Evolutionary conservation across 1,139 yeast species (phyloP).

Genomic region (Debaryomycetaceae sp.): DNA sequence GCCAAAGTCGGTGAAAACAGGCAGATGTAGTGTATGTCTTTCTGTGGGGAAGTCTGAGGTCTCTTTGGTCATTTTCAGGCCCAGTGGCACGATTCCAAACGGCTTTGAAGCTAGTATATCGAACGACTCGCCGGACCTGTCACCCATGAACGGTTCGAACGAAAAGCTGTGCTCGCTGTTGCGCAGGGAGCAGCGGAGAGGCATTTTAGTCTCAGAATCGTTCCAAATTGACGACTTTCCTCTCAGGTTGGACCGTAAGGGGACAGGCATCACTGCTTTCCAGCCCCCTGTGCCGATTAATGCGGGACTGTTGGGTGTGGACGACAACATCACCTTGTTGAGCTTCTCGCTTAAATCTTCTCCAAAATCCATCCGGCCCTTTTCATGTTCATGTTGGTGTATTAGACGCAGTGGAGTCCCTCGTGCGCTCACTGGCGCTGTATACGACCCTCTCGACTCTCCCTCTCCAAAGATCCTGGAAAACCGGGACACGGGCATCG

Average conservation of each 20-base stretch:
- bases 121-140: neutral
- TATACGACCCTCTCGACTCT: neutral
- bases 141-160: neutral
- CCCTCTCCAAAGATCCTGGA: neutral
- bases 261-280: neutral
- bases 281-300: neutral
- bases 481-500: neutral
- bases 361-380: neutral
- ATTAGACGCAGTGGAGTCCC: neutral
- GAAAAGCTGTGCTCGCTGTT: neutral
- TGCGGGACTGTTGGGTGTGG: neutral
- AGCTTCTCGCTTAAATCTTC: neutral
- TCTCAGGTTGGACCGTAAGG: neutral
- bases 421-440: neutral
- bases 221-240: conserved; percentile 9
- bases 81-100: neutral
- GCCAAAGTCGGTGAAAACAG: neutral
- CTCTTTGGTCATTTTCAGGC: neutral
- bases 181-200: neutral
- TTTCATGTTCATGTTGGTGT: neutral
- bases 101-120: neutral
- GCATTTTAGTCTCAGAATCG: conserved; percentile 5
- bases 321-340: neutral
- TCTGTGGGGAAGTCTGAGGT: neutral
- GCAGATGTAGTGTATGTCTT: neutral